Base-by-base conservation (phyloP, 805 yeast genomes). In the Starmerella potacharoeniae region DNA sequence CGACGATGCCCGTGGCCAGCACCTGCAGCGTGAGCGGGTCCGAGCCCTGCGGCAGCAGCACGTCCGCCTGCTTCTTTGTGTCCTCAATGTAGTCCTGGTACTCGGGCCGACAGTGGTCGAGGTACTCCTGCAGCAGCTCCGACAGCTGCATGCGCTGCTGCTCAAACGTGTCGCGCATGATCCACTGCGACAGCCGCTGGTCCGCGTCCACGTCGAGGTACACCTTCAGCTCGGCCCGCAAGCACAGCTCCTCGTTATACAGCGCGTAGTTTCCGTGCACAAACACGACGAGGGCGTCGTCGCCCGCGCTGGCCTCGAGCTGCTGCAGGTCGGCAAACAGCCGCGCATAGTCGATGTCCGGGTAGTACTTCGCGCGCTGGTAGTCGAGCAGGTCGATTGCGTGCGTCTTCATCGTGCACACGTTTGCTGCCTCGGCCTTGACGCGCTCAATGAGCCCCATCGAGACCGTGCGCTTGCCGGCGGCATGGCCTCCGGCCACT, bases 121-220 rank as follows among this genome's bases (percentile, higher is more conserved):
- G 66, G 66, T 86, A 86, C 37, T 65, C 63, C 40, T 71, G 69
- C 36, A 75, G 51, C 16, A 76, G 60, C 1, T 60, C 63, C 10
- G 62, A 66, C 6, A 73, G 60, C 22, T 62, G 62, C 3, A 54
- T 43, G 0, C 63, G 58, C 6, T 62, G 64, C 6, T 48, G 49
- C 33, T 58, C 58, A 9, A 57, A 61, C 3, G 68, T 50, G 28
- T 71, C 75, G 16, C 71, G 62, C 50, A 65, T 52, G 29, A 71
- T 83, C 84, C 93, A 80, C 60, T 95, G 77, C n/a, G 87, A 82
- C 42, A 90, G 71, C 53, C 96, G 71, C 5, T 84, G 80, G 67
- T 90, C 97, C 0, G 91, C 81, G 68, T 90, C 97, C 58, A 88
- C 78, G 60, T 86, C 93, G 14, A 90, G 75, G 62, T 83, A 90